Evolutionary conservation across 768 basidiomycete genomes (phyloP), one percentile per base, ranked within the genome.

Genomic region (Mycena maculata): DNA sequence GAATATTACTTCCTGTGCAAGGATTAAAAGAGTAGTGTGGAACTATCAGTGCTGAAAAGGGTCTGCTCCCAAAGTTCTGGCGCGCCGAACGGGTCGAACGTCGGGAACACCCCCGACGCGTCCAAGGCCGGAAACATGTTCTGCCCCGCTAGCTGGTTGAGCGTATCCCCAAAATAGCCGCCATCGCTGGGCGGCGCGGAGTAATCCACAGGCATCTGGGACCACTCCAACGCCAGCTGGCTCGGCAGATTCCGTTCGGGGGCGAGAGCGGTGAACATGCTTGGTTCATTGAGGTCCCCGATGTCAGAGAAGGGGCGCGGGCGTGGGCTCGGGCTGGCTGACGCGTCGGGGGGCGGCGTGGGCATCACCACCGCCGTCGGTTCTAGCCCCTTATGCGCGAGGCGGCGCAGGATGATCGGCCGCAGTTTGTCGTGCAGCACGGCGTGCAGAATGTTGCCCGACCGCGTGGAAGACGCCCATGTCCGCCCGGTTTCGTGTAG

Each of bases 371-470:
- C 39, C 28, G 41, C 50, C n/a, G 23, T 23, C 50, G 38, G 12
- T 36, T 36, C 33, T 6, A 36, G 33, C 6, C 50, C 50, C 25
- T 45, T 49, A 1, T 57, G 38, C 30, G 67, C 60, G 2, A 68
- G 41, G 20, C 69, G 60, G 7, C 65, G 60, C 39, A 60, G 30
- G 30, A 70, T 59, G 16, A 63, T 31, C 10, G 69, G 69, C 11
- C 16, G 18, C 27, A 66, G 25, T 45, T 49, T 59, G n/a, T 58
- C 57, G 28, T 48, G 11, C 44, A 66, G 23, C 13, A 60, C 36
- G 12, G 20, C 13, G 16, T 27, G 44, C 25, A 70, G 61, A 27
- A 56, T 56, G 44, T 62, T 61, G 28, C 22, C 58, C 8, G 52
- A 56, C 22, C 60, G 69, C 44, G 18, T 23, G 4, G 62, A 62